Conservation (phyloP, 441 rosid genomes). For the Aleurites moluccanus region DNA sequence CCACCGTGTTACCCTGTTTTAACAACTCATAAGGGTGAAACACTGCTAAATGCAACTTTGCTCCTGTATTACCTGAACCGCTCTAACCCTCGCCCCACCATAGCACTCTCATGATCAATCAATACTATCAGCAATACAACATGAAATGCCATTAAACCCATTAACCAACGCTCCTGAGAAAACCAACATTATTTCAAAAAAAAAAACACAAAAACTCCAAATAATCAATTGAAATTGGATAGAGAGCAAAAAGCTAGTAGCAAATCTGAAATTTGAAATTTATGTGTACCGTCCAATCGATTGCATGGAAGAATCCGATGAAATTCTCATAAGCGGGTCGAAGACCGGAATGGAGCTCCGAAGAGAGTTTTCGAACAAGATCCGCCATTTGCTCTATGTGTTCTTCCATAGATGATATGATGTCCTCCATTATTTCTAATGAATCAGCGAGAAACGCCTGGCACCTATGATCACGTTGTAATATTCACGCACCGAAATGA, state of each 20-base stretch:
- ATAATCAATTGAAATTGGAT: neutral
- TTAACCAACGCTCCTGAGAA: slow-evolving; percentile 58
- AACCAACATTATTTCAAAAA: slow-evolving; percentile 38
- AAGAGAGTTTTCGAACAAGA: slow-evolving; percentile 77
- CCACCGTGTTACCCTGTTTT: too few relatives aligned
- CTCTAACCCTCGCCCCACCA: too few relatives aligned
- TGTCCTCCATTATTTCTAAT: slow-evolving; percentile 55
- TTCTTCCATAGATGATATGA: slow-evolving; percentile 66
- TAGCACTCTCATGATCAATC: too few relatives aligned
- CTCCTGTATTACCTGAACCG: too few relatives aligned
- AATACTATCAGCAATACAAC: slow-evolving; percentile 49
- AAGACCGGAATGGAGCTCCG: slow-evolving; percentile 73
- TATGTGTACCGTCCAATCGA: slow-evolving; percentile 77
- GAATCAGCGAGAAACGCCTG: neutral
- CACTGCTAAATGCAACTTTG: too few relatives aligned
- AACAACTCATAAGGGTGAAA: too few relatives aligned
- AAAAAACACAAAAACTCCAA: neutral
- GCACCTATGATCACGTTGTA: too few relatives aligned
- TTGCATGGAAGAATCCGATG: slow-evolving; percentile 82
- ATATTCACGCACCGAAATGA: too few relatives aligned
- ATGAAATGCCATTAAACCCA: slow-evolving; percentile 65
- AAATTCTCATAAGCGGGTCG: slow-evolving; percentile 76
- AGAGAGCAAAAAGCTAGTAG: neutral
- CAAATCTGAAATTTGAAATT: neutral
- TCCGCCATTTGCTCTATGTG: slow-evolving; percentile 82